Percentiles rank a stretch among this genome's conserved stretches.
phyloP scores from a whole-genome alignment of 139 green algal species.

The Diplosphaera chodatii region DNA sequence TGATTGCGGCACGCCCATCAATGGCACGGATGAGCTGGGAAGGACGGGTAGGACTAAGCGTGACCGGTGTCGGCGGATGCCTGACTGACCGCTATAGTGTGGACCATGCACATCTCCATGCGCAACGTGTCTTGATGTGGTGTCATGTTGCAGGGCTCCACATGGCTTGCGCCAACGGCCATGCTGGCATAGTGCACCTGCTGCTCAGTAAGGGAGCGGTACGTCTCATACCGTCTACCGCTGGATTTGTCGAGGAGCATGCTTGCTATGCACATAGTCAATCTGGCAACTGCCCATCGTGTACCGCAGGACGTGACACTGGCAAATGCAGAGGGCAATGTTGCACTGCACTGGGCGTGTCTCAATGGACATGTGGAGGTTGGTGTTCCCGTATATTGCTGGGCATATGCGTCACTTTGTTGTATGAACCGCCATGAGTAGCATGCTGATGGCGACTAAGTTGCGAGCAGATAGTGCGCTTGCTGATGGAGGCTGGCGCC shows the following conservation, averaged over 20 bases:
- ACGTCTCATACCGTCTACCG: no score
- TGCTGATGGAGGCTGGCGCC: conserved; percentile 50
- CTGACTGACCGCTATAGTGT: no score
- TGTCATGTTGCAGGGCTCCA: conserved; percentile 52
- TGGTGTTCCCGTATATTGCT: no score
- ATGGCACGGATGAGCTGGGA: conserved; percentile 33
- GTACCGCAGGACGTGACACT: conserved; percentile 40
- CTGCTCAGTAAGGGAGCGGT: conserved; percentile 62
- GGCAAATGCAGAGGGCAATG: conserved; percentile 66
- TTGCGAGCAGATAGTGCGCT: conserved; percentile 15
- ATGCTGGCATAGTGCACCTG: conserved; percentile 38
- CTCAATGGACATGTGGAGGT: conserved; percentile 61
- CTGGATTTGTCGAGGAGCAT: no score
- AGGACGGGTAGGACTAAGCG: conserved; percentile 40
- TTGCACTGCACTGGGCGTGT: conserved; percentile 73
- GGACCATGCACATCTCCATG: not conserved
- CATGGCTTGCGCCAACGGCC: conserved; percentile 75
- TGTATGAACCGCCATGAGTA: not conserved
- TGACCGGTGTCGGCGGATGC: not conserved
- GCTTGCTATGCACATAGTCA: no score
- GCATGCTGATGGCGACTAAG: no score
- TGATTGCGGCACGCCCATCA: conserved; percentile 22
- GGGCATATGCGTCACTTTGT: not conserved
- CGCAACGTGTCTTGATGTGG: not conserved
- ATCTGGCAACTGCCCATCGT: no score